Percentiles rank a stretch among this genome's conserved stretches.
Conservation (phyloP, 495 filamentous ascomycete species). For the Aspergillus egyptiacus region DNA sequence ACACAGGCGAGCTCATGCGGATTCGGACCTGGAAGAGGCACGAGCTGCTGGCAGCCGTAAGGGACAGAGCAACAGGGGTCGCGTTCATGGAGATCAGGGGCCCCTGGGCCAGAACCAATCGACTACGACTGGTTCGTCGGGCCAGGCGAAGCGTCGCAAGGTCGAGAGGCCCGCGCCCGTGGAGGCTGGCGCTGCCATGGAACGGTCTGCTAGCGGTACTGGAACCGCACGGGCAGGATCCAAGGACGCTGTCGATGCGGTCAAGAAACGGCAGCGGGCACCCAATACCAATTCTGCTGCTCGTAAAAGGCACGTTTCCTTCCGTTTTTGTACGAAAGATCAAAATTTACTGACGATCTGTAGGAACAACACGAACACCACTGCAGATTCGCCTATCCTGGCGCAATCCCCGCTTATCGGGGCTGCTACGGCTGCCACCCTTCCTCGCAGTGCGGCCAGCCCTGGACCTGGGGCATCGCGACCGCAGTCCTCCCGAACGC, state of each 20-base stretch:
- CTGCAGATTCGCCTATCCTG: conserved; percentile 59
- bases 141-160: conserved; percentile 66
- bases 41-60: conserved; percentile 43
- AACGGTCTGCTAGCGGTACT: conserved; percentile 63
- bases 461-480: conserved; percentile 39
- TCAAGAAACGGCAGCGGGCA: conserved; percentile 66
- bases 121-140: conserved; percentile 9
- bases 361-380: conserved; percentile 46
- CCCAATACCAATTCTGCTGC: conserved; percentile 51
- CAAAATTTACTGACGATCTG: conserved; percentile 10
- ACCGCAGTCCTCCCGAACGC: conserved; percentile 59
- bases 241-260: conserved; percentile 53
- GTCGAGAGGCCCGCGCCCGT: conserved; percentile 56
- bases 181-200: conserved; percentile 53
- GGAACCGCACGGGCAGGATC: conserved; percentile 43
- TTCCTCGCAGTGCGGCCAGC: conserved; percentile 42
- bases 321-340: background rate
- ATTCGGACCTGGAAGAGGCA: conserved; percentile 74
- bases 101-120: conserved; percentile 20
- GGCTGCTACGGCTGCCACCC: conserved; percentile 54
- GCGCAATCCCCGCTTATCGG: conserved; percentile 67
- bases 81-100: conserved; percentile 37
- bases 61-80: conserved; percentile 55
- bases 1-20: conserved; percentile 57
- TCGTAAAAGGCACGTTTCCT: conserved; percentile 61